These are phyloP conservation scores for Cytospora chrysosperma DNA, from an alignment of 2,329 filamentous ascomycete species.

Conservation along the genomic window DNA sequence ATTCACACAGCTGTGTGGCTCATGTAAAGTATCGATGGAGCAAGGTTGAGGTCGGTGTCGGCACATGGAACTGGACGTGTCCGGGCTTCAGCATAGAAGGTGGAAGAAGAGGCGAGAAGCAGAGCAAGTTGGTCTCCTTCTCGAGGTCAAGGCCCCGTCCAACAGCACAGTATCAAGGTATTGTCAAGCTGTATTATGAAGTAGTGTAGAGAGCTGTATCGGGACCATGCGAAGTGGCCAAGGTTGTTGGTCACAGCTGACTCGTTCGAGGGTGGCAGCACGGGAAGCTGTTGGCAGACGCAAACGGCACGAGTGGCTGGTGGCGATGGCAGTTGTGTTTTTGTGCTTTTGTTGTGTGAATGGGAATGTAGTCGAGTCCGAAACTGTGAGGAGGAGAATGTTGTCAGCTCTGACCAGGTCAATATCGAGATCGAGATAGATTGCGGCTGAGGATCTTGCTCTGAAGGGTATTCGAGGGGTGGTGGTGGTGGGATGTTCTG, in stretches of 20 bases:
- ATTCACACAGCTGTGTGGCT: slow-evolving; percentile 32
- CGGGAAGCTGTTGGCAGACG: slow-evolving; percentile 2
- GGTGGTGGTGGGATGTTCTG: slow-evolving; percentile 1
- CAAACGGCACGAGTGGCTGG: slow-evolving; percentile 2
- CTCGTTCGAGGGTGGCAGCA: slow-evolving; percentile 23
- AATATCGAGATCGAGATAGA: neutral
- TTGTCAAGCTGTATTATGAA: slow-evolving; percentile 3
- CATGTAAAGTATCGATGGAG: slow-evolving; percentile 30
- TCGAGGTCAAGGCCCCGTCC: slow-evolving; percentile 14
- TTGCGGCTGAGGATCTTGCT: neutral
- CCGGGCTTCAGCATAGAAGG: slow-evolving; percentile 30
- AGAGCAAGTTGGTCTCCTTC: slow-evolving; percentile 12
- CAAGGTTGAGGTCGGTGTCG: slow-evolving; percentile 30
- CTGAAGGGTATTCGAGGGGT: neutral
- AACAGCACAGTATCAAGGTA: slow-evolving; percentile 1
- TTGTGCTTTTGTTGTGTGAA: slow-evolving; percentile 13
- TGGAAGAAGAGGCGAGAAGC: slow-evolving; percentile 2
- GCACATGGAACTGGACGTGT: slow-evolving; percentile 32
- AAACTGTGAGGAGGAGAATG: neutral
- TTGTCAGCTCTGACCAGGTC: slow-evolving; percentile 2
- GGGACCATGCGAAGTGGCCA: slow-evolving; percentile 12
- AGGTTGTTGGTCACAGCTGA: slow-evolving; percentile 18
- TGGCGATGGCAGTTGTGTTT: slow-evolving; percentile 11
- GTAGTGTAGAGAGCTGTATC: too few species aligned
- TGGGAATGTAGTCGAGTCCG: slow-evolving; percentile 5